Conservation (phyloP, 208 protist genomes). For the Acanthamoeba divionensis region DNA sequence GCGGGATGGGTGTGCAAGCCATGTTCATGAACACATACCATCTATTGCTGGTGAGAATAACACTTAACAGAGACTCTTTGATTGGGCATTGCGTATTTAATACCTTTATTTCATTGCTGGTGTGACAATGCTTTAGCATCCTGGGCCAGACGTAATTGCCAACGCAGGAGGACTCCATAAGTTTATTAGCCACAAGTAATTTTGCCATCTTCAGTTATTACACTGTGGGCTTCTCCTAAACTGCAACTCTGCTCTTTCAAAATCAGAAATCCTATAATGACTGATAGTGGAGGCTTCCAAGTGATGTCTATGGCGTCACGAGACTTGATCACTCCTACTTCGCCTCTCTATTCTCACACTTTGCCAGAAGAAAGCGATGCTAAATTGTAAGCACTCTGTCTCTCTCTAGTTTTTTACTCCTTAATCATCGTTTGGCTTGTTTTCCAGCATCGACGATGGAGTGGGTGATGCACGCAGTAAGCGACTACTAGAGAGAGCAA, state of each 20-base stretch:
- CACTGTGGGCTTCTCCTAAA: too few species aligned
- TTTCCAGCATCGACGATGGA: background rate
- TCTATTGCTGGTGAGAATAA: slow-evolving; percentile 64
- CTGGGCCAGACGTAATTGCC: slow-evolving; percentile 51
- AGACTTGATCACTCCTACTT: background rate
- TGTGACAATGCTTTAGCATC: background rate
- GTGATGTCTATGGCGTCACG: slow-evolving; percentile 38
- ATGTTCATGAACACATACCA: slow-evolving; percentile 75
- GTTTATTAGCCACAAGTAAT: slow-evolving; percentile 64
- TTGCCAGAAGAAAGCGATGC: background rate
- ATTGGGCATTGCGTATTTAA: background rate
- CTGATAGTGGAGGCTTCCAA: slow-evolving; percentile 69
- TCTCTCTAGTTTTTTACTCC: background rate
- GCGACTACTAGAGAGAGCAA: background rate
- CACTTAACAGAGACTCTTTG: too few species aligned
- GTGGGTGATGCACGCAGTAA: background rate
- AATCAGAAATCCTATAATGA: slow-evolving; percentile 71
- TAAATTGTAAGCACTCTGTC: background rate
- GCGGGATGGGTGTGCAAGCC: slow-evolving; percentile 37
- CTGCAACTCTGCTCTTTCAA: too few species aligned
- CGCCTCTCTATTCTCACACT: background rate
- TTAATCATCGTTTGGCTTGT: background rate
- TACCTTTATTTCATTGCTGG: background rate
- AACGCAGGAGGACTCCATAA: slow-evolving; percentile 63
- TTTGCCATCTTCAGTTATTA: too few species aligned